Percentiles rank a stretch among this genome's conserved stretches.
Conservation (phyloP, 2,329 filamentous ascomycete species). For the Coniochaeta sp. region DNA sequence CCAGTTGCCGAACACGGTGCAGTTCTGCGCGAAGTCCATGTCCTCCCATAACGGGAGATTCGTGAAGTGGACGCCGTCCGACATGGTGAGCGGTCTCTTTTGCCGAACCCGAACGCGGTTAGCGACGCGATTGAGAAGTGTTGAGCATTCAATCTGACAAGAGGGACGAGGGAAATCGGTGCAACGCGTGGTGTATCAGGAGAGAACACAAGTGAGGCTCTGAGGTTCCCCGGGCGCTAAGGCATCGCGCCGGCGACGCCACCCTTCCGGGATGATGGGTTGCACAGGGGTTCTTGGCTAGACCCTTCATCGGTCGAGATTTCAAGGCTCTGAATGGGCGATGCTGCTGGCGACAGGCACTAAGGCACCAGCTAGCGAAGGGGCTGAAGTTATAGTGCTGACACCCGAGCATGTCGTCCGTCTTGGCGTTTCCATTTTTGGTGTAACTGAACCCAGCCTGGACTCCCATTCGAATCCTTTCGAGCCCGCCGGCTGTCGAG, state of each 20-base stretch:
- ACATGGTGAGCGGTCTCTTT: conserved; percentile 1
- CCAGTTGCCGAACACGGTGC: conserved; percentile 10
- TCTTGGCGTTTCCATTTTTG: neutral
- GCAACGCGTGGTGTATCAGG: neutral
- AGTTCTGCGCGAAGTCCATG: conserved; percentile 13
- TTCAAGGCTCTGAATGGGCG: neutral
- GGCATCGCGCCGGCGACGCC: neutral
- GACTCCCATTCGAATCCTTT: neutral
- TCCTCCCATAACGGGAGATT: conserved; percentile 12
- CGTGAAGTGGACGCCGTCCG: conserved; percentile 4
- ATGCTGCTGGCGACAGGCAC: neutral
- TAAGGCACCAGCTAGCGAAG: neutral
- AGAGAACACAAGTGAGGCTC: neutral
- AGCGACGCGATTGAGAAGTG: neutral
- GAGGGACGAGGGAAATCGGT: neutral
- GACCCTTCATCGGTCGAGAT: neutral
- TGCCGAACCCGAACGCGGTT: neutral
- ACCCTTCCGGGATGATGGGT: conserved; percentile 1
- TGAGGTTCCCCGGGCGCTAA: neutral
- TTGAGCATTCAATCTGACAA: neutral
- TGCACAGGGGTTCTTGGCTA: neutral
- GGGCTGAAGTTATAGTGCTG: neutral
- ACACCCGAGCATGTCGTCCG: neutral
- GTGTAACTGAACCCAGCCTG: neutral
- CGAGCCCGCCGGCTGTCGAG: neutral